A percentile compares a stretch with the other conserved stretches of the same genome.
Conservation (phyloP, 768 basidiomycete species). For the Mycena olivaceomarginata region DNA sequence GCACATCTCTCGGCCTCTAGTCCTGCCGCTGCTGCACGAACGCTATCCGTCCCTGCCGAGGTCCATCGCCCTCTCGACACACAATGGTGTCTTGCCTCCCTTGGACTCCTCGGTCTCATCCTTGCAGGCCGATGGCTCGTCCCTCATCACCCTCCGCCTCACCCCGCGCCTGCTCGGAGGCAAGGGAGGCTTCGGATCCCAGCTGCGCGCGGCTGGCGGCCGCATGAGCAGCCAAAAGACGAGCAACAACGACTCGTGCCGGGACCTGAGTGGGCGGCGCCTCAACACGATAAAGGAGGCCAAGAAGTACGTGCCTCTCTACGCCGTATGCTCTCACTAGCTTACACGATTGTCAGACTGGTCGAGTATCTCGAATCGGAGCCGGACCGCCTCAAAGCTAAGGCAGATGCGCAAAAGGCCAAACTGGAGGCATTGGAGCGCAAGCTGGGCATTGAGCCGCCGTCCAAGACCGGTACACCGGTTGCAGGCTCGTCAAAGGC, state of each 20-base stretch:
- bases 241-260: conserved; percentile 94
- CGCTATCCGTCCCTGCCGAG: conserved; percentile 70
- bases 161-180: conserved; percentile 88
- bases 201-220: conserved; percentile 97
- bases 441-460: conserved; percentile 82
- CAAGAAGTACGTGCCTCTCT: conserved; percentile 79
- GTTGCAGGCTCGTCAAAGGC: conserved; percentile 55
- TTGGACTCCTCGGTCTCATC: conserved; percentile 53
- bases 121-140: conserved; percentile 48
- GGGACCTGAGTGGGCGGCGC: conserved; percentile 93
- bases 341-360: conserved; percentile 66
- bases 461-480: conserved; percentile 56
- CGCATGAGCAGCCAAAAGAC: conserved; percentile 98
- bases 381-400: conserved; percentile 86
- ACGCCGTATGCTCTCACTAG: background rate
- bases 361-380: conserved; percentile 92
- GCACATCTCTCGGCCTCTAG: conserved; percentile 60
- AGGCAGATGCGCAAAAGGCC: conserved; percentile 84
- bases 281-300: conserved; percentile 98
- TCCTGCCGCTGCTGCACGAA: conserved; percentile 65
- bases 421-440: conserved; percentile 92
- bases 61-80: conserved; percentile 63
- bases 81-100: conserved; percentile 62
- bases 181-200: conserved; percentile 98
- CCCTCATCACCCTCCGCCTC: conserved; percentile 82